These are phyloP conservation scores for Solanum chilense DNA, from an alignment of 257 asterid species.

Conservation along the genomic window DNA sequence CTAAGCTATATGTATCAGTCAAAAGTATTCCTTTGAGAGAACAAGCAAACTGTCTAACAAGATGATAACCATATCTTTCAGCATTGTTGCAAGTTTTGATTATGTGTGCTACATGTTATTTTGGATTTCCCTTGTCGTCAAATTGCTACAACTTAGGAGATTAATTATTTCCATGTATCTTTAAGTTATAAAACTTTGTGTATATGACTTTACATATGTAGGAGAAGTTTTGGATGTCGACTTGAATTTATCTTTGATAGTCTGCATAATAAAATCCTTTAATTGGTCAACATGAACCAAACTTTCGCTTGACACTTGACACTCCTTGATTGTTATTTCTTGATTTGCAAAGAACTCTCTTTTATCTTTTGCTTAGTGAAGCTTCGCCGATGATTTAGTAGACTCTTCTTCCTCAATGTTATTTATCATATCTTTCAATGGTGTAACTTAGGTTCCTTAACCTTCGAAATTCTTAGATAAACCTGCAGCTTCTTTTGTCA, in stretches of 20 bases:
- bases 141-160: neutral
- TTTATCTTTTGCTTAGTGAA: neutral
- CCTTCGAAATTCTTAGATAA: neutral
- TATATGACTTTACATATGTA: neutral
- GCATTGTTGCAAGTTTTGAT: too few relatives aligned
- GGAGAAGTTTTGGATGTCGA: too few relatives aligned
- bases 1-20: neutral
- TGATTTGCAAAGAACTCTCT: neutral
- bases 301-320: neutral
- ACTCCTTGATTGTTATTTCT: neutral
- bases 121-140: too few relatives aligned
- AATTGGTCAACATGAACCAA: neutral
- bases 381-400: neutral
- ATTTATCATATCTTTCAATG: too few relatives aligned
- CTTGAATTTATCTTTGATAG: neutral
- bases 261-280: neutral
- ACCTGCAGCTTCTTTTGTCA: neutral
- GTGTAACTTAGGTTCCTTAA: neutral
- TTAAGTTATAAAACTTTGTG: neutral
- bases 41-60: neutral
- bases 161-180: too few relatives aligned
- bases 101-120: neutral
- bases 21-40: neutral
- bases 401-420: neutral
- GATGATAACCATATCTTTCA: too few relatives aligned